Percentiles rank a stretch among this genome's conserved stretches.
These are phyloP conservation scores for Stephania cephalantha DNA, from an alignment of 164 flowering plant species.

Conservation along the genomic window DNA sequence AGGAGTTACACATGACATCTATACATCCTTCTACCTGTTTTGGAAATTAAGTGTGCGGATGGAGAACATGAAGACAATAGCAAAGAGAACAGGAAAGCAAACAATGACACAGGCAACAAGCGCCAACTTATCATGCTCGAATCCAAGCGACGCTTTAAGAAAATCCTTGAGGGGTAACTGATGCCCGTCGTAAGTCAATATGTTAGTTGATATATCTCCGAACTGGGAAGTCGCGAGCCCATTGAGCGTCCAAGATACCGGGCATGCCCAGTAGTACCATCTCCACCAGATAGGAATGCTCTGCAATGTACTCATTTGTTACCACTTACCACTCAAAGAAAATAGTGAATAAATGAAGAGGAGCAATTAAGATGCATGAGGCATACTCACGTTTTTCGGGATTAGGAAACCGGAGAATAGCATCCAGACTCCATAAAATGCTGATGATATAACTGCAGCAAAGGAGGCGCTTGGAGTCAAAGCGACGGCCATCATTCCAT, in stretches of 20 bases:
- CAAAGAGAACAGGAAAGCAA: slow-evolving; percentile 21
- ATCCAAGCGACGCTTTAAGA: slow-evolving; percentile 18
- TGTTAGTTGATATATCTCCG: slow-evolving; percentile 17
- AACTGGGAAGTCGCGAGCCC: slow-evolving; percentile 27
- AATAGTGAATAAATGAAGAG: neutral
- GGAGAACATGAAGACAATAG: slow-evolving; percentile 15
- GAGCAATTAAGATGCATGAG: neutral
- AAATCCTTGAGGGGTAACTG: slow-evolving; percentile 18
- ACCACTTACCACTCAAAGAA: neutral
- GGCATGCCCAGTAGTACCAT: slow-evolving; percentile 31
- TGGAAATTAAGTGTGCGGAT: slow-evolving; percentile 55
- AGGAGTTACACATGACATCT: neutral
- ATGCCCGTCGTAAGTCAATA: slow-evolving; percentile 7
- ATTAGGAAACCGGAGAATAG: slow-evolving; percentile 26
- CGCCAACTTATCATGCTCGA: slow-evolving; percentile 19
- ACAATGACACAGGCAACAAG: slow-evolving; percentile 19
- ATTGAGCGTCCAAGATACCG: slow-evolving; percentile 29
- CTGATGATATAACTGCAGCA: slow-evolving; percentile 16
- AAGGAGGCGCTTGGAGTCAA: slow-evolving; percentile 18
- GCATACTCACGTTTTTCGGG: slow-evolving; percentile 19
- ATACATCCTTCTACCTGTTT: neutral
- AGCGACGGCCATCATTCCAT: slow-evolving; percentile 28
- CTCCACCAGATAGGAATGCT: slow-evolving; percentile 29
- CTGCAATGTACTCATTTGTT: slow-evolving; percentile 8
- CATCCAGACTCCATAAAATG: slow-evolving; percentile 23